Evolutionary conservation across 352 stramenopile genomes (phyloP).

Genomic region (Globisporangium sylvaticum): DNA sequence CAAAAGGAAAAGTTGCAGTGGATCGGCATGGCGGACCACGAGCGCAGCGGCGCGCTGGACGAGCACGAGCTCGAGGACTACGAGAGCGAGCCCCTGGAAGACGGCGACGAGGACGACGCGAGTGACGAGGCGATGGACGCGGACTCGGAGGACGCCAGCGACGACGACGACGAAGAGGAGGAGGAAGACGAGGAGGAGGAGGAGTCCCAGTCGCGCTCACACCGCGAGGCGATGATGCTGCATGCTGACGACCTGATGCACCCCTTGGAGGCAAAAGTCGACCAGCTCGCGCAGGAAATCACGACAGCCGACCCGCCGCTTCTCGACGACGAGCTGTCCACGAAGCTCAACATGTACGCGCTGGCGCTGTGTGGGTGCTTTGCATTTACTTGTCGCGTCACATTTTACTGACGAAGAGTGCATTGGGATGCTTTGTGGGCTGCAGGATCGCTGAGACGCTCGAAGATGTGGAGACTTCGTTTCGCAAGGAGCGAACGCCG

Average conservation of each 20-base stretch:
- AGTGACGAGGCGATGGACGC: not conserved
- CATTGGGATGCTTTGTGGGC: not conserved
- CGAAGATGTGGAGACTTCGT: constrained; percentile 71
- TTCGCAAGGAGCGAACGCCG: constrained; percentile 68
- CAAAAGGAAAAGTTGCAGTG: not conserved
- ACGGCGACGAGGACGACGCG: not conserved
- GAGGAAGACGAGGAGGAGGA: constrained; percentile 9
- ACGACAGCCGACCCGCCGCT: constrained; percentile 38
- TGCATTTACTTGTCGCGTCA: not conserved
- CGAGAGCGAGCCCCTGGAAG: not conserved
- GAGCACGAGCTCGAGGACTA: not conserved
- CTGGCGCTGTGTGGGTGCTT: not conserved
- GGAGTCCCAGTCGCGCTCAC: constrained; percentile 16
- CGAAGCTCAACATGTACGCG: constrained; percentile 75
- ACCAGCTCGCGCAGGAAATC: constrained; percentile 66
- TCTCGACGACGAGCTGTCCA: constrained; percentile 55
- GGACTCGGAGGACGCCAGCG: not conserved
- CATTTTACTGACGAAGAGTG: constrained; percentile 4
- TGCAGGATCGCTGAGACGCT: constrained; percentile 69
- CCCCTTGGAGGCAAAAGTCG: constrained; percentile 51
- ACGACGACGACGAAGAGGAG: constrained; percentile 15
- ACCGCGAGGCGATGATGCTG: constrained; percentile 23
- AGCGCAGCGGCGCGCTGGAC: not conserved
- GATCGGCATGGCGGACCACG: not conserved
- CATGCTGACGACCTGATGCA: constrained; percentile 46